A percentile compares a stretch with the other conserved stretches of the same genome.
Conservation (phyloP, 225 moss, liverwort and hornwort species). For the Takakia lepidozioides region DNA sequence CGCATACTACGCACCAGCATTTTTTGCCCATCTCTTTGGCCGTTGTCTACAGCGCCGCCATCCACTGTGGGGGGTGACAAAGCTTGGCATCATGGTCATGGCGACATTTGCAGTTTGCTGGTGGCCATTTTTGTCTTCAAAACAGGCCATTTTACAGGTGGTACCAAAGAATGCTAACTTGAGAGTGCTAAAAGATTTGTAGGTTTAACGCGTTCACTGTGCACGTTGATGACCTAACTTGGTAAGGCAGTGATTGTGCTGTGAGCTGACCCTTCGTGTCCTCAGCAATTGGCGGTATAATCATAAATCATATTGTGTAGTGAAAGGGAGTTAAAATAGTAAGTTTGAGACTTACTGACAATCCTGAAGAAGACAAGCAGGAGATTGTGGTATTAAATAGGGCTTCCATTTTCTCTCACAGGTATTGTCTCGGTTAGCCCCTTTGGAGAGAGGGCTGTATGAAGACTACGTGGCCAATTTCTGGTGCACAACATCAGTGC, state of each 20-base stretch:
- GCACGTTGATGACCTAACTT: too few relatives aligned
- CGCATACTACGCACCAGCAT: conserved; percentile 96
- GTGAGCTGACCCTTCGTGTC: too few relatives aligned
- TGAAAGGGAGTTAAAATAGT: too few relatives aligned
- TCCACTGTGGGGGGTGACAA: conserved; percentile 39
- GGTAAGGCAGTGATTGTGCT: too few relatives aligned
- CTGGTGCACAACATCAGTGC: conserved; percentile 86
- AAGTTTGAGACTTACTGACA: too few relatives aligned
- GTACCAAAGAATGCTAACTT: too few relatives aligned
- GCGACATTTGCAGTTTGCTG: conserved; percentile 69
- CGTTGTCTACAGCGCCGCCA: conserved; percentile 61
- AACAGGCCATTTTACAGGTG: conserved; percentile 60
- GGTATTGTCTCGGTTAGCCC: conserved; percentile 73
- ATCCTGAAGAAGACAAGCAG: too few relatives aligned
- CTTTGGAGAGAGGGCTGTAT: conserved; percentile 79
- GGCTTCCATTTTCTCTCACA: conserved; percentile 24
- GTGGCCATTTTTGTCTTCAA: conserved; percentile 73
- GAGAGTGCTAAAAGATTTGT: too few relatives aligned
- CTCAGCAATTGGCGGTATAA: too few relatives aligned
- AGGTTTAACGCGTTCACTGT: too few relatives aligned
- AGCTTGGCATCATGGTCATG: conserved; percentile 60
- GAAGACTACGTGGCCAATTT: conserved; percentile 99
- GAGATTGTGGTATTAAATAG: too few relatives aligned
- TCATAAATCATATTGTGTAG: too few relatives aligned
- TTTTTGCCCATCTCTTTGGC: conserved; percentile 93